Evolutionary conservation across 202 grass and related monocot species (phyloP).

Genomic region (Dendrocalamus latiflorus): DNA sequence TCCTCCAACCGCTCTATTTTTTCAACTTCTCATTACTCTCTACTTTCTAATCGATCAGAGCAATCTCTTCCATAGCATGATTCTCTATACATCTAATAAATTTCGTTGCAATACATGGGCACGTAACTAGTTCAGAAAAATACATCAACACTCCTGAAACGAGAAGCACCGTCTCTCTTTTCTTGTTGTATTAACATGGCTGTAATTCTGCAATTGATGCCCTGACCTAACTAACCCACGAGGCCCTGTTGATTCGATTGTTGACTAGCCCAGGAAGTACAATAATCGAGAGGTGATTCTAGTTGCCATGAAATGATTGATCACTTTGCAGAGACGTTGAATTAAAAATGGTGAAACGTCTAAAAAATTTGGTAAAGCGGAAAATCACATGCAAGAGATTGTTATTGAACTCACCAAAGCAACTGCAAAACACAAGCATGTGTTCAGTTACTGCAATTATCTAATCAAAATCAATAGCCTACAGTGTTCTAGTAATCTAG

Average conservation of each 20-base stretch:
- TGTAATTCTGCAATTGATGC: neutral
- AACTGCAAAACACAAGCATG: neutral
- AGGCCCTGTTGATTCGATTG: neutral
- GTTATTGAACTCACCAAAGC: neutral
- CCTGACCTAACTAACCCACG: conserved; percentile 18
- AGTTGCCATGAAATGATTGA: too few species aligned
- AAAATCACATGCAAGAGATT: neutral
- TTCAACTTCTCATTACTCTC: too few species aligned
- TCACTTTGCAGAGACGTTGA: neutral
- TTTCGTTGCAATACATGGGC: too few species aligned
- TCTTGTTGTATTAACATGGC: neutral
- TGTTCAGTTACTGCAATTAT: neutral
- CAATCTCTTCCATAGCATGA: too few species aligned
- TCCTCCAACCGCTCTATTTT: too few species aligned
- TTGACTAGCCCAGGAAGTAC: conserved; percentile 11
- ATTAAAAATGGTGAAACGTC: neutral
- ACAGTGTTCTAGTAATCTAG: neutral
- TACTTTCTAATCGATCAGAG: too few species aligned
- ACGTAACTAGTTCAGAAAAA: too few species aligned
- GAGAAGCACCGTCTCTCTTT: neutral
- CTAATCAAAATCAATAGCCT: neutral
- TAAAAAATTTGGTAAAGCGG: neutral
- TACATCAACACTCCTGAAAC: neutral
- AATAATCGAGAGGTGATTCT: too few species aligned
- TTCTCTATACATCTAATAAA: too few species aligned